Percentiles rank a stretch among this genome's conserved stretches.
Conservation (phyloP, 1,284 basidiomycete genomes). For the Puccinia sorghi region DNA sequence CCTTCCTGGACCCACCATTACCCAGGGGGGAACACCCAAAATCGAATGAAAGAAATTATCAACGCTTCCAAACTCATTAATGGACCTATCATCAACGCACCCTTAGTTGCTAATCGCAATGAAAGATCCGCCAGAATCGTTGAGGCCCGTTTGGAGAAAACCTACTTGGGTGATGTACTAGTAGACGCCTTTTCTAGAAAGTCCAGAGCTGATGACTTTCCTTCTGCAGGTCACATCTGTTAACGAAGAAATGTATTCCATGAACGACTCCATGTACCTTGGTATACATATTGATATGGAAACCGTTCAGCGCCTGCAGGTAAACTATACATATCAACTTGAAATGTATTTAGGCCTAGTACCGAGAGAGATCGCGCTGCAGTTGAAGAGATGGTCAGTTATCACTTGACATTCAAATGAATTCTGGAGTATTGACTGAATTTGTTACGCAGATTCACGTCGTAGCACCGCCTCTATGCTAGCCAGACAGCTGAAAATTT, state of each 20-base stretch:
- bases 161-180: conserved; percentile 82
- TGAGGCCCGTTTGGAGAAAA: conserved; percentile 94
- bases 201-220: neutral
- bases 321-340: neutral
- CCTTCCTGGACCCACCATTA: too few relatives aligned
- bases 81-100: conserved; percentile 97
- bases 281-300: conserved; percentile 89
- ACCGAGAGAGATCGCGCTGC: neutral
- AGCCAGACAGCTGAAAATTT: conserved; percentile 81
- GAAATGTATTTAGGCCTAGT: neutral
- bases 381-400: conserved; percentile 88
- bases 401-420: conserved; percentile 60
- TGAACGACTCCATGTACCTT: conserved; percentile 86
- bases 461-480: conserved; percentile 79
- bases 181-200: neutral
- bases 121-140: conserved; percentile 82
- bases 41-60: conserved; percentile 99
- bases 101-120: conserved; percentile 75
- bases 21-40: too few relatives aligned
- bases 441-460: conserved; percentile 67
- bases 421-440: conserved; percentile 51
- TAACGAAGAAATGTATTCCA: conserved; percentile 94
- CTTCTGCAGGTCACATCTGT: conserved; percentile 69
- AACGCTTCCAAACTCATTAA: conserved; percentile 96
- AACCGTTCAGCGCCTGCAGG: conserved; percentile 83